Base-by-base conservation (phyloP, 2,329 filamentous ascomycete genomes). In the Penicillium sp. region DNA sequence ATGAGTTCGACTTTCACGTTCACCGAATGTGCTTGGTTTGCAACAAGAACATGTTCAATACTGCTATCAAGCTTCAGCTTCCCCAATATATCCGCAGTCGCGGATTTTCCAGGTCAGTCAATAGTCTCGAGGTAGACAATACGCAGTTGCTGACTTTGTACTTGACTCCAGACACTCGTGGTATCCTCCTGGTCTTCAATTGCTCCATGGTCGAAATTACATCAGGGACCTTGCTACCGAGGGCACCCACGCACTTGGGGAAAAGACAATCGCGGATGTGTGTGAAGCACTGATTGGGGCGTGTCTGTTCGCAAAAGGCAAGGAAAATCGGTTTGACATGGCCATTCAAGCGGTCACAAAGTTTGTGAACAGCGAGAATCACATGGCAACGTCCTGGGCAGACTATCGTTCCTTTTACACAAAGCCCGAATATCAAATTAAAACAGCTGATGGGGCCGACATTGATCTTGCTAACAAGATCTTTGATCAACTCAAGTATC, bases 201-300 rank as follows among this genome's bases (percentile, higher is more conserved):
- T 95, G 13, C 73, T 82, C 4, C 76, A 76, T 42, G 90, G 90
- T 18, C 93, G 90, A 54, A 68, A 72, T 3, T 66, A 70, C 30
- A 76, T 72, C 42, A 70, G 67, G 36, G 71, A 67, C 40, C 70
- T 63, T 13, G 51, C 47, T 4, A 48, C 54, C 2, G 57, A 64
- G 29, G 47, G 51, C 17, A 73, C 66, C 7, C 89, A 95, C 56
- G 69, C 67, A 0, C 74, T 98, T 2, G 82, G 80, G 0, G 85
- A 95, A 64, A 98, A 98, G 68, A 84, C 84, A 1, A 82, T 95
- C 54, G 90, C 92, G 3, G 92, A 96, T 62, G 88, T 96, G 0
- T 95, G 86, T 44, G 92, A 96, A 60, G 90, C 92, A 0, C 67
- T 95, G 39, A 96, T 98, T 32, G 92, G 90, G 4, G 92, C 90